Evolutionary conservation across 176 grass and related monocot genomes (phyloP).

Genomic region (Microstegium vimineum): DNA sequence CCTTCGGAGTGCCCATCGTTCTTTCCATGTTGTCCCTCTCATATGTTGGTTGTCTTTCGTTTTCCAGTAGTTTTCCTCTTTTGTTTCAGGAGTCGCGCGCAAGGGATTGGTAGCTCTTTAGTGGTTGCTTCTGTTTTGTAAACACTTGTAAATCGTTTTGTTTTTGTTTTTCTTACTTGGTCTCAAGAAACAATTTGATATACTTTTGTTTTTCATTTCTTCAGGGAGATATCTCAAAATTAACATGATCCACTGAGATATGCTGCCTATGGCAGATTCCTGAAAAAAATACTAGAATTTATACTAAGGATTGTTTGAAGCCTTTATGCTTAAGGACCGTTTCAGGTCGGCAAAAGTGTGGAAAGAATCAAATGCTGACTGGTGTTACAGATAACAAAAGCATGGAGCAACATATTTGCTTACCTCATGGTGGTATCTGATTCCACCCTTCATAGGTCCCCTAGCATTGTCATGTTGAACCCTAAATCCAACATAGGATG

Average conservation of each 20-base stretch:
- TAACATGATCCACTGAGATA: not conserved
- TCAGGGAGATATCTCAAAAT: not conserved
- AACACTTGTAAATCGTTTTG: too few species aligned
- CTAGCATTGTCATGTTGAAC: conserved; percentile 89
- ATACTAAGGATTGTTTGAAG: not conserved
- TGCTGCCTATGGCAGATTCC: not conserved
- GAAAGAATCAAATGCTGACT: conserved; percentile 30
- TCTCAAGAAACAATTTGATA: not conserved
- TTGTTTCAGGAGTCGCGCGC: too few species aligned
- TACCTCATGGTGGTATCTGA: conserved; percentile 96
- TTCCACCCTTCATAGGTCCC: conserved; percentile 95
- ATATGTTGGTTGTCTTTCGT: too few species aligned
- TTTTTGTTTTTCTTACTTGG: too few species aligned
- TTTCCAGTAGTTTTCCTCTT: too few species aligned
- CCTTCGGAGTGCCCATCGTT: too few species aligned
- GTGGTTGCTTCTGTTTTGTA: too few species aligned
- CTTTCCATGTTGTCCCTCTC: too few species aligned
- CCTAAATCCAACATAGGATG: conserved; percentile 80
- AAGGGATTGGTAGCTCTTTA: too few species aligned
- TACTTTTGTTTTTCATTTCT: not conserved
- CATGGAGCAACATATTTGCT: conserved; percentile 17
- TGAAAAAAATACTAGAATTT: not conserved
- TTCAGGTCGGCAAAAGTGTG: conserved; percentile 9
- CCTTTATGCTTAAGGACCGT: conserved; percentile 34
- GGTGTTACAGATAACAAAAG: conserved; percentile 23